Evolutionary conservation across 2,329 filamentous ascomycete species (phyloP), one percentile per base, ranked within the genome.

Genomic region (Chaetomium strumarium): DNA sequence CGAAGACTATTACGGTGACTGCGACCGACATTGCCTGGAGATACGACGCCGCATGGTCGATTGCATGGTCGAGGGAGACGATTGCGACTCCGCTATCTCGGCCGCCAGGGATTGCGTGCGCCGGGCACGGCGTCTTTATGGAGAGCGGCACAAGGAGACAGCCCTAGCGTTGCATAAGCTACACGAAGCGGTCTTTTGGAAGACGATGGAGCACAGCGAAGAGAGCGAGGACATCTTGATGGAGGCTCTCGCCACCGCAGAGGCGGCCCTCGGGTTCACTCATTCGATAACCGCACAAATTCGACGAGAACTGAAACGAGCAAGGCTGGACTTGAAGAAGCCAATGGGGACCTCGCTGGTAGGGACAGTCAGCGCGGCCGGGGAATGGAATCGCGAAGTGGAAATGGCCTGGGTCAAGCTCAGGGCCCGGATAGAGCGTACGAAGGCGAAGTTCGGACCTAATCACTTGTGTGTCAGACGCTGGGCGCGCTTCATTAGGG

Each of bases 131-230:
- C n/a, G 12, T 4, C n/a, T 19, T 5, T 56, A 52, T 43, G 53
- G 53, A 17, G 29, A 50, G 2, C 20, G 14, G 11, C 53, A 56
- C n/a, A 12, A 8, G 13, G 49, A 56, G 29, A 53, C 50, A 5
- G 33, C 44, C 5, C 11, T 39, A 17, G 38, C 37, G 1, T n/a
- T 51, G 33, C 31, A 52, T 12, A 41, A 40, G 16, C 19, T 49
- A 3, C 13, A 12, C 14, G 11, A 29, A 8, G 43, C 44, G 0
- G 3, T 41, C 13, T 45, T 40, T 20, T 45, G 29, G 12, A 30
- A 29, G 34, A 19, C 2, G n/a, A 12, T 40, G 2, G 48, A 47
- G n/a, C 5, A 11, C 11, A 19, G 14, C 17, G 40, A 49, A 0
- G 40, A 52, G 17, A 17, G 29, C 8, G 16, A 19, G 9, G 7